Evolutionary conservation across 768 basidiomycete species (phyloP), one percentile per base, ranked within the genome.

Genomic region (Lactarius sp.): DNA sequence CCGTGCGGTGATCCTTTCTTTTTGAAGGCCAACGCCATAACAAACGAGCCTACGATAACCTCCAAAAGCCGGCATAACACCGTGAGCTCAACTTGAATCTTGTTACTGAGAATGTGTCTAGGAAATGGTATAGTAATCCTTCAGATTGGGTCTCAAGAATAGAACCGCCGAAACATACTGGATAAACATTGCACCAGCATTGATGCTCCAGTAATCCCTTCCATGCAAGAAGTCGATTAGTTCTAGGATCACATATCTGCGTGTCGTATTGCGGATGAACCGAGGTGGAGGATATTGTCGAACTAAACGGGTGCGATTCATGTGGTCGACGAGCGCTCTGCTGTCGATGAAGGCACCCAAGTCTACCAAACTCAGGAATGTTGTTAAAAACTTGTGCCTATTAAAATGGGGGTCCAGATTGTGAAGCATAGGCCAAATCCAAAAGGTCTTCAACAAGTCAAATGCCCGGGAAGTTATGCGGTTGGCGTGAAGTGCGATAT

Each of bases 291-390:
- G 52, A 39, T 41, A 0, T 14, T 0, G 6, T n/a, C 31, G 49
- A 41, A 56, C 18, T 4, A 62, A 7, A 9, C 16, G 13, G 14
- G 57, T 64, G 8, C 67, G 66, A 20, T 12, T 4, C n/a, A 66
- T 20, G 18, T 60, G 44, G 4, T 66, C 42, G 18, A 44, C 34
- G n/a, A 68, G 56, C 5, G 60, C 60, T 34, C 4, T 33, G 31
- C n/a, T 52, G 52, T 68, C 60, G 22, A 68, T 52, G 34, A 61
- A 62, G 27, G 52, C 57, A n/a, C 67, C 67, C 10, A 68, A 49
- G 50, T 66, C 65, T 18, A 59, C 47, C 22, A 54, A 62, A 16
- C 59, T 66, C 27, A 66, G 22, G 9, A 68, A 60, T 2, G 20
- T 37, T 31, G 65, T 37, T 6, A 68, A 9, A 37, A 68, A 66